Base-by-base conservation (phyloP, 2,329 filamentous ascomycete species). In the Fusarium transvaalense region DNA sequence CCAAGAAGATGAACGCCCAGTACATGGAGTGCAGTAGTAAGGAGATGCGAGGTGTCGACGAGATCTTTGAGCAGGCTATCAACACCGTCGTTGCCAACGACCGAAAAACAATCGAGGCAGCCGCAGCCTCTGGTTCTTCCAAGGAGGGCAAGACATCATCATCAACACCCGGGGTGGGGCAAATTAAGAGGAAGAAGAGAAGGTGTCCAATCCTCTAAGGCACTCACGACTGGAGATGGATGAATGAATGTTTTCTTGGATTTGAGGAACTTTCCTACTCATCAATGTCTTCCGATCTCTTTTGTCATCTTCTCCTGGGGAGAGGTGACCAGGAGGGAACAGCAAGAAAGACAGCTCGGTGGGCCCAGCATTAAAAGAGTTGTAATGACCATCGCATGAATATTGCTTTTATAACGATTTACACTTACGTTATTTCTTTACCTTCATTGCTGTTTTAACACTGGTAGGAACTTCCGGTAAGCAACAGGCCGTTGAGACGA, bases 1-100 rank as follows among this genome's bases (percentile, higher is more conserved):
- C 96, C 57, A 88, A 91, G 76, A 96, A 95, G 82, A 99, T 99
- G 96, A 90, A 90, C 68, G 96, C 96, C 14, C 87, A 90, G 76
- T 99, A 99, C 83, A 95, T 97, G 88, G 96, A 99, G 83, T 99
- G 96, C 86, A 97, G 94, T 78, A 97, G 93, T 81, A 98, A 98
- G 82, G 96, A 97, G 82, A 96, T 97, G 91, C 89, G 86, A 55
- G 96, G 96, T 58, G 95, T 99, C 45, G 93, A 98, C 78, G 95
- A 98, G 76, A 96, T 98, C 77, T 99, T 99, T 81, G 92, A 97
- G 79, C 86, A 89, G 66, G 96, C 96, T 57, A 94, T 99, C 77
- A 89, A 94, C 75, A 95, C 92, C 52, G 94, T 96, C 32, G 93
- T 99, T 29, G 89, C 91, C 71, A 92, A 94, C 75, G 93, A 94